phyloP scores from a whole-genome alignment of 495 filamentous ascomycete species.

The Immersiella caudata region DNA sequence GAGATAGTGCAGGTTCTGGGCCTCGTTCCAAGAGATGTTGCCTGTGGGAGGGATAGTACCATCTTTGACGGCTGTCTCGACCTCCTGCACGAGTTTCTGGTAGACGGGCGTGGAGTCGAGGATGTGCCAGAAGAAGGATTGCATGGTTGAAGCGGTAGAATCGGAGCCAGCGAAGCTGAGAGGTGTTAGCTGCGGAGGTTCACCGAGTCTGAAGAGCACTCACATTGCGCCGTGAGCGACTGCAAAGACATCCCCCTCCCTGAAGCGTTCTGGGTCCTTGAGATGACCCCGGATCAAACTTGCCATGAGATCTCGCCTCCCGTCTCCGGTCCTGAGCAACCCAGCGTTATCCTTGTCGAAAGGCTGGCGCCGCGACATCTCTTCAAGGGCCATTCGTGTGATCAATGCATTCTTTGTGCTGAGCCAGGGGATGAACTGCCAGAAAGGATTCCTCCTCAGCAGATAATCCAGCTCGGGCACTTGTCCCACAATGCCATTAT shows the following conservation, averaged over 20 bases:
- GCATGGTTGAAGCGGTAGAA: constrained; percentile 62
- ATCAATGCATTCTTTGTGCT: constrained; percentile 53
- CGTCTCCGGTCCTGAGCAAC: constrained; percentile 43
- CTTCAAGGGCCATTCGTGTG: constrained; percentile 53
- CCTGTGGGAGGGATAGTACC: constrained; percentile 46
- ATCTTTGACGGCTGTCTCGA: constrained; percentile 43
- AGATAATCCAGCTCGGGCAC: constrained; percentile 52
- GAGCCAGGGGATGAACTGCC: constrained; percentile 50
- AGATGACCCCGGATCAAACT: constrained; percentile 50
- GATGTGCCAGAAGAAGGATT: constrained; percentile 58
- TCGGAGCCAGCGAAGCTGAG: constrained; percentile 62
- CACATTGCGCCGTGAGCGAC: constrained; percentile 58
- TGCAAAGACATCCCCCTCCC: constrained; percentile 57
- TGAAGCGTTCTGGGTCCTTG: constrained; percentile 50
- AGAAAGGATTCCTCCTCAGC: constrained; percentile 52
- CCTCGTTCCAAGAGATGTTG: constrained; percentile 49
- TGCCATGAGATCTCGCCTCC: constrained; percentile 53
- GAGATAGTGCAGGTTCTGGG: constrained; percentile 58
- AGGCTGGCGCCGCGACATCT: constrained; percentile 49
- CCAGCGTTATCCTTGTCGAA: constrained; percentile 49
- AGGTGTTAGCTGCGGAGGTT: background rate
- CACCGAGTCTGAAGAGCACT: constrained; percentile 22
- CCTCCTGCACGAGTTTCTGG: constrained; percentile 46
- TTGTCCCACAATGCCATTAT: constrained; percentile 58
- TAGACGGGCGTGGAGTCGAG: constrained; percentile 51